Evolutionary conservation across 2,329 filamentous ascomycete species (phyloP), one percentile per base, ranked within the genome.

Genomic region (Aspergillus sp.): DNA sequence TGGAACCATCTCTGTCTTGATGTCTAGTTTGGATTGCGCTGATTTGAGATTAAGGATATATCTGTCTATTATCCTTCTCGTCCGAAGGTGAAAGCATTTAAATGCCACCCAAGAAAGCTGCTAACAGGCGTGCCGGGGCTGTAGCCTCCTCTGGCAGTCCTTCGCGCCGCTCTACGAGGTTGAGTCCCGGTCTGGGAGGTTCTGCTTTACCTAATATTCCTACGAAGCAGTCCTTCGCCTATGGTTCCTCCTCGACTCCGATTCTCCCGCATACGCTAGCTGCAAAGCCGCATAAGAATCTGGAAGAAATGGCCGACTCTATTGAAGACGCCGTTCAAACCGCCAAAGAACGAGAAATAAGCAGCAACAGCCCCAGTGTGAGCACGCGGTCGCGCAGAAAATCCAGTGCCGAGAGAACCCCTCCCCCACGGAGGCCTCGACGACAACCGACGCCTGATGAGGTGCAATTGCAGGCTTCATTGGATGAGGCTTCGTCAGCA

Each of bases 151-250:
- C 45, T 53, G 56, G 44, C 12, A 55, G 53, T 43, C 48, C 56
- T 45, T 62, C 51, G 42, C 59, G 56, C 43, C 55, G 58, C 44
- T 55, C 62, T 44, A 61, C 41, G 11, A 60, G 62, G 34, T 64
- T 62, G 48, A 74, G 51, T 41, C 55, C 58, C 26, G 54, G 36
- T 26, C 48, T 49, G 38, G 62, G 48, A 32, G 62, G 68, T 59
- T 67, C 69, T 42, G 60, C 56, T 51, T 62, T 78, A 34, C 75
- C 75, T 6, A 67, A 70, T 49, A 64, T 77, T 48, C 72, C 74
- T 41, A 71, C 71, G 22, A 71, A 73, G 53, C 70, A 72, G 45
- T 76, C 75, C 1, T 77, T 72, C 55, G 72, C 72, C 13, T 77
- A 78, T 66, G 76, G 76, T 26, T 71, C 74, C 7, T 69, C 67